Percentiles rank a stretch among this genome's conserved stretches.
These are phyloP conservation scores for Trichoderma harzianum DNA, from an alignment of 2,329 filamentous ascomycete genomes.

Conservation along the genomic window DNA sequence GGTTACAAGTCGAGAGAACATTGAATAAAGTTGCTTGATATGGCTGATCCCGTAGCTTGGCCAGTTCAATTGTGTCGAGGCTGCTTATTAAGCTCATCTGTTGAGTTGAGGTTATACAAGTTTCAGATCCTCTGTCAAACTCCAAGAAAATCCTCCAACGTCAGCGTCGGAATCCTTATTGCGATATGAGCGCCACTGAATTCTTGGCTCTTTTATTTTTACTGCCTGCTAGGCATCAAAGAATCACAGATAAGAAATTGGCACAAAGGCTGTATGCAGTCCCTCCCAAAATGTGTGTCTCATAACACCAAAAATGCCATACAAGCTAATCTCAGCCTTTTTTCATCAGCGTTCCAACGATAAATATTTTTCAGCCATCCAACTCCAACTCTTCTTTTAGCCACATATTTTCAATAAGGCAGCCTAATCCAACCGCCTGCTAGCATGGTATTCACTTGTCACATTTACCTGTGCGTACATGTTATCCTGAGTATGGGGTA, in stretches of 20 bases:
- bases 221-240: background rate
- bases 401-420: background rate
- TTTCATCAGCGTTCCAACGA: background rate
- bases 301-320: background rate
- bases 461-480: background rate
- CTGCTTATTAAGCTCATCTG: background rate
- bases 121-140: background rate
- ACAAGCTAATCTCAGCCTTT: background rate
- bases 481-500: background rate
- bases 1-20: background rate
- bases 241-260: background rate
- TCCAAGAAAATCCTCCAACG: background rate
- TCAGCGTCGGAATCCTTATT: background rate
- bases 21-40: background rate
- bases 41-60: background rate
- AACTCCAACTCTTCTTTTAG: background rate
- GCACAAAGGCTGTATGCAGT: background rate
- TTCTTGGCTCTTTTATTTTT: background rate
- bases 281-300: background rate
- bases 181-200: background rate
- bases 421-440: background rate
- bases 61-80: background rate
- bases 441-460: background rate
- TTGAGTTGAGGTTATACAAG: background rate
- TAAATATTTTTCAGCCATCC: background rate